These are phyloP conservation scores for Salix viminalis DNA, from an alignment of 345 rosid species.

Conservation along the genomic window DNA sequence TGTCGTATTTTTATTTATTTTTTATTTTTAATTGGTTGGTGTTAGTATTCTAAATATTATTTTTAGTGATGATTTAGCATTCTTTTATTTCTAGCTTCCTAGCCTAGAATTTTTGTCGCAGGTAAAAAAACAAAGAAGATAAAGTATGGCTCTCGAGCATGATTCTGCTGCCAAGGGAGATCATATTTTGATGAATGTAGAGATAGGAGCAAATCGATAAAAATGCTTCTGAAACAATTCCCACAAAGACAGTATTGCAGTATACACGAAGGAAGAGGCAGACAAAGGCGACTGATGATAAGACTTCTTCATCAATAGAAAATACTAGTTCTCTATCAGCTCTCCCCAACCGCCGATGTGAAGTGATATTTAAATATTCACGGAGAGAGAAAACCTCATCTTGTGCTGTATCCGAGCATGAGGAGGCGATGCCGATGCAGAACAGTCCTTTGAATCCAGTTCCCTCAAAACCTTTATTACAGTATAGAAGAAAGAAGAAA, in stretches of 20 bases:
- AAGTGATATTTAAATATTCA: slow-evolving; percentile 4
- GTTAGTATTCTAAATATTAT: background rate
- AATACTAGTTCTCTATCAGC: background rate
- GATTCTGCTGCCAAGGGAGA: background rate
- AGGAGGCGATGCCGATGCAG: too few relatives aligned
- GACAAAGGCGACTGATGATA: background rate
- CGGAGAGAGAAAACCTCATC: slow-evolving; percentile 1
- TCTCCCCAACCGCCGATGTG: background rate
- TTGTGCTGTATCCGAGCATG: too few relatives aligned
- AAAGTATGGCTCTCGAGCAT: background rate
- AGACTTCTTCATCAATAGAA: background rate
- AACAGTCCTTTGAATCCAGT: too few relatives aligned
- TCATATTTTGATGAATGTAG: background rate
- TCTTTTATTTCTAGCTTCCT: too few relatives aligned
- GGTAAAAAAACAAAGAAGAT: background rate
- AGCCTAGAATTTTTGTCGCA: too few relatives aligned
- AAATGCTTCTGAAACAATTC: background rate
- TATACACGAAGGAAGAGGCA: background rate
- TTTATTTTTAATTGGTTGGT: background rate
- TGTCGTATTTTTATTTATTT: too few relatives aligned
- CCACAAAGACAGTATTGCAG: background rate
- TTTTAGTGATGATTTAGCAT: too few relatives aligned
- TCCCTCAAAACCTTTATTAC: too few relatives aligned
- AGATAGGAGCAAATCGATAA: background rate
- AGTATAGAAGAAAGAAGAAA: too few relatives aligned